phyloP scores from a whole-genome alignment of 2,329 filamentous ascomycete genomes.

The Colletotrichum lupini region DNA sequence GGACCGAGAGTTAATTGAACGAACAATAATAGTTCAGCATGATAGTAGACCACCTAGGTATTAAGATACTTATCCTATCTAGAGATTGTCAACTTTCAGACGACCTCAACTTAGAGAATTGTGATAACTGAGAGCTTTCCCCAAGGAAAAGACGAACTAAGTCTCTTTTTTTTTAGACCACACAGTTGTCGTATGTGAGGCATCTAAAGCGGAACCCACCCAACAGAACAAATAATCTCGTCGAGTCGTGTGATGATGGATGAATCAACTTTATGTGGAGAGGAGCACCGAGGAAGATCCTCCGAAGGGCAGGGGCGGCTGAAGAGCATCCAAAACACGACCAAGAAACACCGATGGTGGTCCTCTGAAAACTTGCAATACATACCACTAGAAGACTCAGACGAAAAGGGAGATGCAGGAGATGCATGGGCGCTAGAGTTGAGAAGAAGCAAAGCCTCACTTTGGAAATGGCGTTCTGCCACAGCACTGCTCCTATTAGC shows the following conservation, averaged over 20 bases:
- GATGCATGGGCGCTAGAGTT: background rate
- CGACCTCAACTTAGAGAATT: too few relatives aligned
- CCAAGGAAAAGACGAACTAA: background rate
- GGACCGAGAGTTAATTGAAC: background rate
- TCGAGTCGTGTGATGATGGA: background rate
- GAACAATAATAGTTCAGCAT: background rate
- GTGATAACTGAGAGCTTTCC: background rate
- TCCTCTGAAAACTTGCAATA: background rate
- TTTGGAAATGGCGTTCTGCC: constrained; percentile 1
- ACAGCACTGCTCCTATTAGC: background rate
- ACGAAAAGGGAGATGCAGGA: background rate
- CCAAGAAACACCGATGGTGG: background rate
- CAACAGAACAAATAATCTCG: background rate
- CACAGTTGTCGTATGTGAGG: background rate
- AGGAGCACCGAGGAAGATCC: background rate
- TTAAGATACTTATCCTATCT: background rate
- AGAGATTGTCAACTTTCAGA: background rate
- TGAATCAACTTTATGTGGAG: background rate
- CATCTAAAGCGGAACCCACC: background rate
- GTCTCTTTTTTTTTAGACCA: background rate
- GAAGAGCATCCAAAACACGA: background rate
- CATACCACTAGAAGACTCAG: background rate
- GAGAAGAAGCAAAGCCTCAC: background rate
- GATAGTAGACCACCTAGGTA: background rate
- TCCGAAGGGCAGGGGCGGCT: background rate